Percentiles rank a stretch among this genome's conserved stretches.
phyloP scores from a whole-genome alignment of 1,139 yeast genomes.

The Yamadazyma epiphylla region DNA sequence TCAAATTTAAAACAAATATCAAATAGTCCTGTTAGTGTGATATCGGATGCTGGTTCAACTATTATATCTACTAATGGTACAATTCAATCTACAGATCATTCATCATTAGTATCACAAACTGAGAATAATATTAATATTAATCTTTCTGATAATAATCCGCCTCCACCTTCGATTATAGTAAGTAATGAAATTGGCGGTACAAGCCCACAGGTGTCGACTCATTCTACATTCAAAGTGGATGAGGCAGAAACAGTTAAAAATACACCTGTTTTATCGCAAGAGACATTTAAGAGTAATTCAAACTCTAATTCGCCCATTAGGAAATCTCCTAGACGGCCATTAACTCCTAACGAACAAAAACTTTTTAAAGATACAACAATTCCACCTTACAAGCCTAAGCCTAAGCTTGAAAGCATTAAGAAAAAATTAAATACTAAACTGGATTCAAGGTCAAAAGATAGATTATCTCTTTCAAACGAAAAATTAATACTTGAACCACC shows the following conservation, averaged over 20 bases:
- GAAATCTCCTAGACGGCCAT: constrained; percentile 21
- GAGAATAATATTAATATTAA: constrained; percentile 3
- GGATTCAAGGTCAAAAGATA: too few species aligned
- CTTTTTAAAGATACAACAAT: constrained; percentile 27
- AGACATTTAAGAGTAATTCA: constrained; percentile 1
- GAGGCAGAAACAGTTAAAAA: constrained; percentile 11
- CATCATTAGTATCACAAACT: constrained; percentile 22
- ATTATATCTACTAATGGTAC: constrained; percentile 28
- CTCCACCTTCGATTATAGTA: constrained; percentile 21
- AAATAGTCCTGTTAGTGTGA: constrained; percentile 26
- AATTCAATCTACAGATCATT: constrained; percentile 31
- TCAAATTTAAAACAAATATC: constrained; percentile 12
- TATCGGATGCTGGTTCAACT: constrained; percentile 27
- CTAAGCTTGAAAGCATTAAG: constrained; percentile 5
- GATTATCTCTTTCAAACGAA: too few species aligned
- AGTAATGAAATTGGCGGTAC: constrained; percentile 15
- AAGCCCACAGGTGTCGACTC: constrained; percentile 16
- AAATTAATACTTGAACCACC: neutral
- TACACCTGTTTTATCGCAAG: constrained; percentile 7
- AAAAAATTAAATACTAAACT: constrained; percentile 2
- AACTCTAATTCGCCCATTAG: constrained; percentile 1
- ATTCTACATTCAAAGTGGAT: constrained; percentile 17
- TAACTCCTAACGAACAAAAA: constrained; percentile 27
- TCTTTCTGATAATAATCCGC: constrained; percentile 1
- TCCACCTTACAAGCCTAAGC: constrained; percentile 19